Base-by-base conservation (phyloP, 768 basidiomycete genomes). In the Lactifluus volemus region DNA sequence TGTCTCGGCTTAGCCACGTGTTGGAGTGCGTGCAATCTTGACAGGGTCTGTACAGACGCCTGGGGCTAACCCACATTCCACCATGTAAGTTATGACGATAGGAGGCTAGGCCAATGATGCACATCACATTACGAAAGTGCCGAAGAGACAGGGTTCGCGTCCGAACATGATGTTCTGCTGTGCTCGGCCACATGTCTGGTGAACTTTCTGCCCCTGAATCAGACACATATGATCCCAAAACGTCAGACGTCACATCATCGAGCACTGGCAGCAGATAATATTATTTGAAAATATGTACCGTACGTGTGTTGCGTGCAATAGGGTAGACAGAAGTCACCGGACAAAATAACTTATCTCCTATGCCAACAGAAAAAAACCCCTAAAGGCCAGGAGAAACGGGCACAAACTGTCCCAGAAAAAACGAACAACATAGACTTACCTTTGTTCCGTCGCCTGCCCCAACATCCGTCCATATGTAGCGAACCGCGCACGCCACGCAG, bases 11-110 rank as follows among this genome's bases (percentile, higher is more conserved):
- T n/a, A n/a, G n/a, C 36, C 45, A 21, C 25, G 38, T 58, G 57
- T 49, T 34, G 41, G 19, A 21, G 45, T 41, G 49, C 41, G 25
- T 30, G 38, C 30, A n/a, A 49, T 41, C 6, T 32, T 25, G 21
- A 51, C 34, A 60, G 53, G 59, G 59, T 49, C 41, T 41, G n/a
- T n/a, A n/a, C n/a, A n/a, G n/a, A n/a, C n/a, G n/a, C 52, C 17
- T 30, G 42, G 21, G n/a, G n/a, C n/a, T n/a, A n/a, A n/a, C n/a
- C n/a, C n/a, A n/a, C n/a, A n/a, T n/a, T n/a, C n/a, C n/a, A n/a
- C n/a, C n/a, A n/a, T n/a, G n/a, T n/a, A n/a, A n/a, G 42, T 12
- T 32, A n/a, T 15, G 11, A 47, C 48, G 44, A 55, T 47, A 55
- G 44, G 55, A n/a, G 21, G 34, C n/a, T 19, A 9, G 44, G 42